A percentile compares a stretch with the other conserved stretches of the same genome.
These are phyloP conservation scores for Diaporthe citri DNA, from an alignment of 2,329 filamentous ascomycete species.

Conservation along the genomic window DNA sequence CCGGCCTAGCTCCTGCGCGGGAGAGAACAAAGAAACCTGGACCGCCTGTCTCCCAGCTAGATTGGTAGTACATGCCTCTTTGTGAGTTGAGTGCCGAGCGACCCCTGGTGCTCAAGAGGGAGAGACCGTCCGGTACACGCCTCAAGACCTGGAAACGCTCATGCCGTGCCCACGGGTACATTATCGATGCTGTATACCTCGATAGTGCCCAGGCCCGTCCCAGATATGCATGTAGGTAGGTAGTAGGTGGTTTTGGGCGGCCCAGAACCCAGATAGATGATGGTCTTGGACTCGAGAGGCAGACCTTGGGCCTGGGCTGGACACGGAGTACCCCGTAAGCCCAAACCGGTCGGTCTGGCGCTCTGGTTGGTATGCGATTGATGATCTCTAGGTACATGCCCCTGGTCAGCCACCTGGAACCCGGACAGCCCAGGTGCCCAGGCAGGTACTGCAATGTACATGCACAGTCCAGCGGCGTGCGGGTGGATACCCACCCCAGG, in stretches of 20 bases:
- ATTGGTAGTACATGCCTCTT: neutral
- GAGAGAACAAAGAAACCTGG: neutral
- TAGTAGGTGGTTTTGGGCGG: neutral
- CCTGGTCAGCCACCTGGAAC: conserved; percentile 19
- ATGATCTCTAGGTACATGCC: conserved; percentile 18
- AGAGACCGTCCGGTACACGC: neutral
- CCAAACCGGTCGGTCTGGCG: conserved; percentile 19
- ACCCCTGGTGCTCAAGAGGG: neutral
- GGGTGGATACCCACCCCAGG: conserved; percentile 12
- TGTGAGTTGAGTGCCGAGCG: neutral
- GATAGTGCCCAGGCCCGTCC: neutral
- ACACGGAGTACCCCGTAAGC: conserved; percentile 18
- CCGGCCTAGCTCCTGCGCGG: neutral
- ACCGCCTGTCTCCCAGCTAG: neutral
- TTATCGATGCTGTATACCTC: neutral
- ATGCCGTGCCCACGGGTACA: neutral
- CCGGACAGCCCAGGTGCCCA: neutral
- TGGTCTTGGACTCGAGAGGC: conserved; percentile 5
- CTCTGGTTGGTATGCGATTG: conserved; percentile 27
- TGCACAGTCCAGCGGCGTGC: conserved; percentile 3
- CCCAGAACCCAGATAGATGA: neutral
- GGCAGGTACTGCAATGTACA: conserved; percentile 29
- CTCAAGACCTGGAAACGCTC: neutral
- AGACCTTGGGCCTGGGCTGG: conserved; percentile 10
- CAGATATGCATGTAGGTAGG: neutral